Conservation (phyloP, 768 basidiomycete genomes). For the Phanerodontia chrysosporium region DNA sequence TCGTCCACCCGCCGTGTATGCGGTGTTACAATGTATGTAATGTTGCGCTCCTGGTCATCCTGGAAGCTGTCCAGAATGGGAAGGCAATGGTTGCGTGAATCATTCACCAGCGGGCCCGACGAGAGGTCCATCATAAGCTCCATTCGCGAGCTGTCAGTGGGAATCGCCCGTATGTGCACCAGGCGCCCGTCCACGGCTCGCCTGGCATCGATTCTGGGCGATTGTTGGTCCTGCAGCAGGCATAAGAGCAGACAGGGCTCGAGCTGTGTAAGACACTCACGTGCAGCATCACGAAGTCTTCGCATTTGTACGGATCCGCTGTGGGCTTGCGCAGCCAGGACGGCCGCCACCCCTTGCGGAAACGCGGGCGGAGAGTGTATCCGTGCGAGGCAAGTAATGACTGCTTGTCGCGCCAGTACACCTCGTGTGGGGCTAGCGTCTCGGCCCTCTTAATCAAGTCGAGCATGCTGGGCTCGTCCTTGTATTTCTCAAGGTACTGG, state of each 20-base stretch:
- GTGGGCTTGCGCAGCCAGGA: slow-evolving; percentile 19
- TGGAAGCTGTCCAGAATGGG: slow-evolving; percentile 19
- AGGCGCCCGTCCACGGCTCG: slow-evolving; percentile 12
- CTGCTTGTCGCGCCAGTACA: not conserved
- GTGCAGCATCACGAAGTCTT: slow-evolving; percentile 1
- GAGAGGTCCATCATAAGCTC: slow-evolving; percentile 13
- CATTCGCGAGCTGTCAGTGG: not conserved
- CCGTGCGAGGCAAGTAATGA: slow-evolving; percentile 5
- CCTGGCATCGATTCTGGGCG: slow-evolving; percentile 14
- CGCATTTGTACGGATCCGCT: not conserved
- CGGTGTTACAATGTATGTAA: no score
- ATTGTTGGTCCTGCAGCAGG: not conserved
- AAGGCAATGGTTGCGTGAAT: slow-evolving; percentile 21
- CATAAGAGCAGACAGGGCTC: not conserved
- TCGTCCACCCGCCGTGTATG: no score
- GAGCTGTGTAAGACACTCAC: no score
- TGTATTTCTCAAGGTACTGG: no score
- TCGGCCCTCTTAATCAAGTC: no score
- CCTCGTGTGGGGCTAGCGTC: no score
- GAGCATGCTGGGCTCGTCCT: no score
- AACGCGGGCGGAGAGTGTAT: slow-evolving; percentile 24
- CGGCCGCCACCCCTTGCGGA: slow-evolving; percentile 23
- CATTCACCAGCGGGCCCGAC: not conserved
- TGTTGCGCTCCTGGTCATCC: not conserved
- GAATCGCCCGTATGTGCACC: slow-evolving; percentile 16